A percentile compares a stretch with the other conserved stretches of the same genome.
These are phyloP conservation scores for Fusarium musae DNA, from an alignment of 2,329 filamentous ascomycete genomes.

Conservation along the genomic window DNA sequence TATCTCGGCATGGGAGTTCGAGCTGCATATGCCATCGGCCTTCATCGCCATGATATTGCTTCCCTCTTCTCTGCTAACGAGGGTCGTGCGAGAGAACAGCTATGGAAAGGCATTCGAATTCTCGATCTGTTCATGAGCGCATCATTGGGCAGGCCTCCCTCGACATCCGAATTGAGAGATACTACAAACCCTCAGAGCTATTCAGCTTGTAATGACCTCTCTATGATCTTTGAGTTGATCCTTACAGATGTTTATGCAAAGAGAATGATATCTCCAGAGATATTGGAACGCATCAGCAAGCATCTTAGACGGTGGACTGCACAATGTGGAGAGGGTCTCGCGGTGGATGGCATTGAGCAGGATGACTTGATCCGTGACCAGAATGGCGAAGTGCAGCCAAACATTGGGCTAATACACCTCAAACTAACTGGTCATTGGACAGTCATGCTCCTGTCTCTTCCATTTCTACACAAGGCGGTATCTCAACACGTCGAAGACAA, in stretches of 20 bases:
- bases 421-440: conserved; percentile 54
- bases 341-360: conserved; percentile 33
- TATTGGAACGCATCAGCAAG: conserved; percentile 42
- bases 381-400: conserved; percentile 37
- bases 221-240: conserved; percentile 51
- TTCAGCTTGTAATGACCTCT: conserved; percentile 48
- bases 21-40: conserved; percentile 51
- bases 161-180: conserved; percentile 47
- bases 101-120: conserved; percentile 50
- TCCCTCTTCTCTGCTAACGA: conserved; percentile 44
- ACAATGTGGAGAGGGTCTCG: conserved; percentile 32
- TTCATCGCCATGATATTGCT: conserved; percentile 46
- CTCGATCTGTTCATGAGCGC: conserved; percentile 50
- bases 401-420: conserved; percentile 45
- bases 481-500: conserved; percentile 38
- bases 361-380: conserved; percentile 30
- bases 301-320: conserved; percentile 40
- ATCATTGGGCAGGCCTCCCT: conserved; percentile 48
- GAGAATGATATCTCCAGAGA: conserved; percentile 46
- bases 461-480: conserved; percentile 49
- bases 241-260: conserved; percentile 50
- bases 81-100: conserved; percentile 42
- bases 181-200: conserved; percentile 39
- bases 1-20: conserved; percentile 52
- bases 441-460: conserved; percentile 52